These are phyloP conservation scores for Plasmopara muralis DNA, from an alignment of 352 stramenopile genomes.

Conservation along the genomic window DNA sequence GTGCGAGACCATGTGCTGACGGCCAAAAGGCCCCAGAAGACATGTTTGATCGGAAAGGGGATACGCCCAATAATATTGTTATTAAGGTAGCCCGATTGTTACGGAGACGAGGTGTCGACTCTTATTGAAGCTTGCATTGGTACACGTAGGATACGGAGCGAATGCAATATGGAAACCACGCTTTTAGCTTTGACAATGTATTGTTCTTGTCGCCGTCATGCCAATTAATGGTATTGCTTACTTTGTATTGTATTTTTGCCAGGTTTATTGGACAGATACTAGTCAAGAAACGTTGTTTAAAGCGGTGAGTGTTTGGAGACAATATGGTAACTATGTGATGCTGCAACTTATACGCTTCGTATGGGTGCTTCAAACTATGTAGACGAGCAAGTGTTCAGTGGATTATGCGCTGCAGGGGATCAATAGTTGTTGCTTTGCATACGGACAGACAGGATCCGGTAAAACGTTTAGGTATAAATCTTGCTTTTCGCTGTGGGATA, in stretches of 20 bases:
- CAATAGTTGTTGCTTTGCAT: constrained; percentile 93
- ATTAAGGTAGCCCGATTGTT: constrained; percentile 45
- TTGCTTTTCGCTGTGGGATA: not conserved
- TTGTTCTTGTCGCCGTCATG: not conserved
- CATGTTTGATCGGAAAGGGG: constrained; percentile 80
- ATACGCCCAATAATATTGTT: constrained; percentile 72
- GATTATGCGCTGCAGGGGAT: constrained; percentile 89
- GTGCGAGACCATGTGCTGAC: constrained; percentile 70
- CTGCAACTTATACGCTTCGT: not conserved
- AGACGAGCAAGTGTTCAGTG: constrained; percentile 82
- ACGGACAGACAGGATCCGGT: constrained; percentile 81
- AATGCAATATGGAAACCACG: constrained; percentile 83
- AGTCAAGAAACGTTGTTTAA: constrained; percentile 67
- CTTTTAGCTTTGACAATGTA: constrained; percentile 82
- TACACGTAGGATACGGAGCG: constrained; percentile 56
- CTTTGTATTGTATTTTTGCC: not conserved
- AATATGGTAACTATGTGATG: not conserved
- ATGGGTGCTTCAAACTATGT: too few species aligned
- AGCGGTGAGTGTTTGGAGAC: constrained; percentile 24
- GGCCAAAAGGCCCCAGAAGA: constrained; percentile 58
- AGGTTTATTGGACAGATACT: constrained; percentile 83
- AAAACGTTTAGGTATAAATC: constrained; percentile 70
- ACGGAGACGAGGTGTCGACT: not conserved
- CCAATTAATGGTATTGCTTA: too few species aligned
- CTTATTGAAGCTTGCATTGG: not conserved